Evolutionary conservation across 805 yeast genomes (phyloP), one percentile per base, ranked within the genome.

Genomic region (Wickerhamiella slavikovae): DNA sequence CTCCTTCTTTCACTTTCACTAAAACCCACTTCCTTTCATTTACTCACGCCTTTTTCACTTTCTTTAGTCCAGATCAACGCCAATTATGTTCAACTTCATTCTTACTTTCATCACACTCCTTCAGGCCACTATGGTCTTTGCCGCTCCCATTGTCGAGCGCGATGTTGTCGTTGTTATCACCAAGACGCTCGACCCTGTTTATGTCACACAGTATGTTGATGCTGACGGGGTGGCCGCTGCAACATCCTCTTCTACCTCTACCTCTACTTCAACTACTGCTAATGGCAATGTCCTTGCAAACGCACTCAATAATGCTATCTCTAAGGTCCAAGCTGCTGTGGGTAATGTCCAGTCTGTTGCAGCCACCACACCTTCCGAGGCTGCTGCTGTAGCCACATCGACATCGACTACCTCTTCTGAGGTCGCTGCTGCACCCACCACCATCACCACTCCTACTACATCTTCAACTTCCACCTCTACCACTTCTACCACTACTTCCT

Each of bases 311-410:
- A 18, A 40, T n/a, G 25, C 43, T 13, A 28, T 42, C 5, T 20
- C 43, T n/a, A 25, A 38, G 14, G 6, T 42, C 4, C 15, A 39
- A 16, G 24, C 40, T 13, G 16, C 42, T 13, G 12, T 41, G 5
- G 56, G 62, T 41, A 69, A 66, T 28, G 62, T 52, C 24, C 61
- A 68, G 22, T 6, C 21, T 10, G 26, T 6, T 11, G 17, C 30
- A 4, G 14, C 29, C 19, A n/a, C 24, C 21, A 15, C 19, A 14
- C 22, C 17, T 22, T 17, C 44, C 13, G 8, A 41, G n/a, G 15
- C 37, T 4, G 21, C 41, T n/a, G 25, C 29, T 4, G 27, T 48
- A 28, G 40, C 58, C 17, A 35, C 54, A 22, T 33, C 43, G 5
- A 13, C 41, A 17, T 38, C 44, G 27, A 45, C 49, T 11, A 25